Base-by-base conservation (phyloP, 1,139 yeast species). In the Protomyces inouyei region DNA sequence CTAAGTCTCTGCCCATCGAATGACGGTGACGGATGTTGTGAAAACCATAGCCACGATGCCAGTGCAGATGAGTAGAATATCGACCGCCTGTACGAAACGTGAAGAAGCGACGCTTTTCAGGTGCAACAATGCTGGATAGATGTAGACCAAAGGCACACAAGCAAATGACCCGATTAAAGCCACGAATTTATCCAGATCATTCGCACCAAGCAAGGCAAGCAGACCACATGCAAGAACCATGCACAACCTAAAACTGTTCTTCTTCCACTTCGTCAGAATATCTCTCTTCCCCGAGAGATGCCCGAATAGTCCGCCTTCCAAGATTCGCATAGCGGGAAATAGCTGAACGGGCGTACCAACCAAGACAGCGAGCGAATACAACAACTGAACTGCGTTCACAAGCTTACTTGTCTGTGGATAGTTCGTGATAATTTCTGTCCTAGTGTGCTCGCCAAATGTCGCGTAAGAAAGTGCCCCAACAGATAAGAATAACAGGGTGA, bases 141-240 rank as follows among this genome's bases (percentile, higher is more conserved):
- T 85, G 76, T 93, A 93, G 64, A 93, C 96, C 76, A 93, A 81
- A 3, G 98, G 98, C 67, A 93, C 86, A 74, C 98, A 93, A 0
- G 98, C 97, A 74, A 92, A 85, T 69, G 96, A 88, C 2, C 98
- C 98, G 67, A 89, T 89, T 68, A 93, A 80, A 5, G 97, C 89
- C 35, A 93, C 97, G 76, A 93, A 93, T 74, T 87, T 87, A 74
- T 93, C 98, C 66, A 86, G 76, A 71, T 86, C 88, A 65, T 81
- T 82, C 1, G 90, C 87, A 21, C 92, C 92, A 25, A 64, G 54
- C 80, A 84, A 83, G 1, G 91, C 89, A 28, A 88, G 79, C n/a
- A 82, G 69, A 1, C 93, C 86, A 23, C 95, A 88, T 14, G 80
- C 69, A 1, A 85, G 60, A 2, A 92, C 97, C 66, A 90, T 78